Evolutionary conservation across 257 asterid species (phyloP), one percentile per base, ranked within the genome.

Genomic region (Parsonsia alboflavescens): DNA sequence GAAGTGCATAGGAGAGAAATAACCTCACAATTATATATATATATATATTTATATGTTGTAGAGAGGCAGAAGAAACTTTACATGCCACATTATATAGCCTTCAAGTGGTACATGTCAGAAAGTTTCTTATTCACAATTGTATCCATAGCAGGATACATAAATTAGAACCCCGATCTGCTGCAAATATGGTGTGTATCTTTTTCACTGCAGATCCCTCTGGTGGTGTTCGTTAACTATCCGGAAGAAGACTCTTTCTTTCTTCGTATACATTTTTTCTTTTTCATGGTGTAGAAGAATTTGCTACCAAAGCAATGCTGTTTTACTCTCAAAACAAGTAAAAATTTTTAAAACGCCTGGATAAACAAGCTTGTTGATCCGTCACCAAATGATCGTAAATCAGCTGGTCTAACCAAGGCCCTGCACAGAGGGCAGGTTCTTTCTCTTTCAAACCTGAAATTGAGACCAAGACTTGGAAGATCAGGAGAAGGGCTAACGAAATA

Each of bases 351-450:
- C 61, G 89, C 76, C 85, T 88, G 96, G 86, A 90, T 80, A 77
- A 82, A 77, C 67, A 90, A 91, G 77, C 86, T 80, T 11, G 97
- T 88, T 53, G 97, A 92, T 68, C 97, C 97, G 58, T 92, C 96
- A 49, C 96, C 95, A 67, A 81, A 92, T n/a, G 95, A 92, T 73
- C 79, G 86, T 56, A 92, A 88, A 84, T 90, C 97, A 70, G 91
- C 93, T 70, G 95, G 89, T 79, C 89, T 88, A 79, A 92, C 96
- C 77, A 89, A 76, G 44, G 96, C 95, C 84, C 97, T 85, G 82
- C 97, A 92, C 70, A 92, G 75, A 44, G 97, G 97, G 82, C 97
- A 92, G 44, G 93, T 88, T 83, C 95, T 82, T 76, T 91, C 97
- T 83, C 95, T 78, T 80, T 92, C 97, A 75, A 92, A 89, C 97